Evolutionary conservation across 2,329 filamentous ascomycete genomes (phyloP), one percentile per base, ranked within the genome.

Genomic region (Nothopassalora personata): DNA sequence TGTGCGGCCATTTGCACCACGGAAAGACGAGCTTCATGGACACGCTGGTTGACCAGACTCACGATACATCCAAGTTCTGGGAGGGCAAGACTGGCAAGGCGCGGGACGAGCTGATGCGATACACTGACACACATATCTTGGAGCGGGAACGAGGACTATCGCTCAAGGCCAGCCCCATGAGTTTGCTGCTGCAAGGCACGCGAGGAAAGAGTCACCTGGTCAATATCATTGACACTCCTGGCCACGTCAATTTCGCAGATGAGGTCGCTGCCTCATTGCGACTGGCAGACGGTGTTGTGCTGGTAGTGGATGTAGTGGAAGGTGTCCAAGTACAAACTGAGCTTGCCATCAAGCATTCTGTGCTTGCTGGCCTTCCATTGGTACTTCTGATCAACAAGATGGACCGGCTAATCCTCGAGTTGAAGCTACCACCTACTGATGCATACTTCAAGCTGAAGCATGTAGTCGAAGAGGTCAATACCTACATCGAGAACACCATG

Each of bases 401-500:
- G 86, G 94, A 99, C 69, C 86, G 94, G 27, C 78, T 99, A 60
- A 96, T 99, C 62, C 77, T 99, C 49, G 94, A 99, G 76, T 80
- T 99, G 53, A 96, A 96, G 74, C 82, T 99, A 13, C 94, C 94
- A 1, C 94, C 94, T 1, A 90, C 87, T 65, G 94, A 99, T 72
- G 94, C 94, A 11, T 99, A 99, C 77, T 97, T 97, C 81, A 99
- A 99, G 80, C 81, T 99, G 56, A 97, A 97, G 77, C 92, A 97
- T 73, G 91, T 97, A n/a, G 86, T 99, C 55, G 94, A 99, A 74
- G 91, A 97, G 75, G 92, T 99, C 75, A 99, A 99, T 76, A 96
- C 91, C 0, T 80, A 94, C 66, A 97, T 99, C 69, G 90, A 96
- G 71, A 91, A 89, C 72, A 88, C 89, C 3, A 81, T 91, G 30